These are phyloP conservation scores for Cydonia oblonga DNA, from an alignment of 331 rosid species.

Conservation along the genomic window DNA sequence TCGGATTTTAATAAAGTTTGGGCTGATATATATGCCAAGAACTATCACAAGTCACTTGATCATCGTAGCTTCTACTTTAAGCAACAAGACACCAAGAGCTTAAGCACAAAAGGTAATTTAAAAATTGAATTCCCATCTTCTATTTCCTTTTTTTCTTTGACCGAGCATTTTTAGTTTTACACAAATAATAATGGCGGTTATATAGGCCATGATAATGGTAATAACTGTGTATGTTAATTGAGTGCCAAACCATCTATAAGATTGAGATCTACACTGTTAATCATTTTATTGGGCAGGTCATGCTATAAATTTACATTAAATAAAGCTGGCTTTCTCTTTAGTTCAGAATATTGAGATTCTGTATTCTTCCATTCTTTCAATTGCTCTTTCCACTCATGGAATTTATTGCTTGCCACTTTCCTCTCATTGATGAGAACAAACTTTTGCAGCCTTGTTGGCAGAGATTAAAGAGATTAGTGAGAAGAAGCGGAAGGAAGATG, in stretches of 20 bases:
- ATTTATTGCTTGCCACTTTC: background rate
- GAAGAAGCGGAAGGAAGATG: conserved; percentile 91
- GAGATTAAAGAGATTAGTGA: conserved; percentile 97
- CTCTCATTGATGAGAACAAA: background rate
- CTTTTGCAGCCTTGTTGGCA: conserved; percentile 63
- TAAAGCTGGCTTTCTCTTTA: background rate
- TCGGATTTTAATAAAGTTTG: conserved; percentile 91
- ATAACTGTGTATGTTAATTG: background rate
- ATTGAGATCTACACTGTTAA: background rate
- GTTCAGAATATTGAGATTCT: background rate
- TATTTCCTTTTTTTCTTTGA: background rate
- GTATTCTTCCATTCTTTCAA: background rate
- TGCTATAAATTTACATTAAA: background rate
- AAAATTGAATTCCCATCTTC: background rate
- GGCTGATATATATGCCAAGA: conserved; percentile 95
- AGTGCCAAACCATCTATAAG: background rate
- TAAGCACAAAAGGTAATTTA: conserved; percentile 82
- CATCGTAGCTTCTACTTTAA: conserved; percentile 99
- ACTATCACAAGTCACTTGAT: conserved; percentile 95
- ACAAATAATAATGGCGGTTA: background rate
- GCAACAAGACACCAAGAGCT: conserved; percentile 91
- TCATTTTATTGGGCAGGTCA: background rate
- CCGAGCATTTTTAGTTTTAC: background rate
- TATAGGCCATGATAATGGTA: background rate
- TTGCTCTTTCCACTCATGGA: background rate